Percentiles rank a stretch among this genome's conserved stretches.
Evolutionary conservation across 2,329 filamentous ascomycete species (phyloP).

Genomic region (Periconia sp.): DNA sequence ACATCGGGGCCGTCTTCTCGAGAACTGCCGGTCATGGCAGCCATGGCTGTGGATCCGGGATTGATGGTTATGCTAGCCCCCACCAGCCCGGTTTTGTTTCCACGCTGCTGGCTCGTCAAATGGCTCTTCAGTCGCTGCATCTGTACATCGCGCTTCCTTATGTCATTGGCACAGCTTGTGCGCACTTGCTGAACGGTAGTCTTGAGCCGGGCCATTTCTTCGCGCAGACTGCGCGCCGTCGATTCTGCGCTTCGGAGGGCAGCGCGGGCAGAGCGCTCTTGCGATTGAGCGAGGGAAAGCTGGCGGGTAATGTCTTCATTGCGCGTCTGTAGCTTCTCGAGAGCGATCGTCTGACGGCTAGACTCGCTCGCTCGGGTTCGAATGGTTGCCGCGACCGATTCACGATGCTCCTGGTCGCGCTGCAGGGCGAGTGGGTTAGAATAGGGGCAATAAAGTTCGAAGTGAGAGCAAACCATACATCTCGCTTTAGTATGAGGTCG

Average conservation of each 20-base stretch:
- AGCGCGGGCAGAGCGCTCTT: constrained; percentile 71
- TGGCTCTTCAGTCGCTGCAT: constrained; percentile 89
- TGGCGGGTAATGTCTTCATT: constrained; percentile 63
- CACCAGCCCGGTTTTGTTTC: constrained; percentile 53
- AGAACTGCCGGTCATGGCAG: constrained; percentile 44
- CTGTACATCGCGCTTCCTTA: constrained; percentile 87
- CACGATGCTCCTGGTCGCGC: constrained; percentile 89
- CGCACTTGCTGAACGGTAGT: constrained; percentile 81
- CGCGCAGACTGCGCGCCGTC: constrained; percentile 76
- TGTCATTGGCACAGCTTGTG: constrained; percentile 85
- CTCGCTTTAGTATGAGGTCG: constrained; percentile 86
- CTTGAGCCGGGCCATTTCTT: constrained; percentile 82
- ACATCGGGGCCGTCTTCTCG: constrained; percentile 62
- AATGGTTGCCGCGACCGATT: constrained; percentile 79
- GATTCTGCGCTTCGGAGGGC: constrained; percentile 77
- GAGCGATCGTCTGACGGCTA: constrained; percentile 73
- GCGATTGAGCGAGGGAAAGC: constrained; percentile 67
- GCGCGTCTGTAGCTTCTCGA: constrained; percentile 63
- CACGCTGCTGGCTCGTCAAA: constrained; percentile 68
- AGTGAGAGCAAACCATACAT: too few species aligned
- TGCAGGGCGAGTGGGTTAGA: constrained; percentile 47
- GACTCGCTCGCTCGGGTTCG: constrained; percentile 77
- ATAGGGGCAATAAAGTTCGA: constrained; percentile 6
- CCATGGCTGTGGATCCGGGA: constrained; percentile 37
- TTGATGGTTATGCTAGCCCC: constrained; percentile 58